A percentile compares a stretch with the other conserved stretches of the same genome.
Conservation (phyloP, 768 basidiomycete genomes). For the Serendipita vermifera region DNA sequence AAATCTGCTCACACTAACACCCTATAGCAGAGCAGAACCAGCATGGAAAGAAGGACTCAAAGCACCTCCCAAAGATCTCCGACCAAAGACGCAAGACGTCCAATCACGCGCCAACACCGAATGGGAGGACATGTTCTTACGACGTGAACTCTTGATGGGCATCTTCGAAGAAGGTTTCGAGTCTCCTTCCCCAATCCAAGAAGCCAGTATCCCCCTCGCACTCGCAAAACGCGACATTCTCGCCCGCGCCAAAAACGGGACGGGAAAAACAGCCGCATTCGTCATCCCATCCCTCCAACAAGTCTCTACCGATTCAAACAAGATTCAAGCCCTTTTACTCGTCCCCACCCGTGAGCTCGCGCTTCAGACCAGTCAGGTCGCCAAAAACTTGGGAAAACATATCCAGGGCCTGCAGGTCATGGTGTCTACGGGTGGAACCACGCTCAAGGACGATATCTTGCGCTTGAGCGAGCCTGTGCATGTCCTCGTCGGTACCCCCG, state of each 20-base stretch:
- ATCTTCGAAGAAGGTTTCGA: slow-evolving; percentile 99
- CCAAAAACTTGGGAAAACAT: slow-evolving; percentile 93
- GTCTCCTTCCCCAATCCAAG: slow-evolving; percentile 94
- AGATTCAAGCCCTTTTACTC: slow-evolving; percentile 92
- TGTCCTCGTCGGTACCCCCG: slow-evolving; percentile 93
- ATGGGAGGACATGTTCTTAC: slow-evolving; percentile 88
- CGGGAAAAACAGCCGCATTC: slow-evolving; percentile 97
- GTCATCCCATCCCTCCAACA: slow-evolving; percentile 95
- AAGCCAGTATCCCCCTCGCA: slow-evolving; percentile 94
- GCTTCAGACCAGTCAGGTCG: slow-evolving; percentile 96
- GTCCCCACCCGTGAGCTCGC: slow-evolving; percentile 99
- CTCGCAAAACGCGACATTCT: slow-evolving; percentile 88
- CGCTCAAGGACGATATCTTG: slow-evolving; percentile 94
- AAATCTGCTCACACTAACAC: not conserved
- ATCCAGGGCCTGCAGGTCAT: slow-evolving; percentile 83
- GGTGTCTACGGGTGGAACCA: slow-evolving; percentile 98
- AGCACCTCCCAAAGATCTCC: slow-evolving; percentile 76
- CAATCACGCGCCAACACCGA: slow-evolving; percentile 85
- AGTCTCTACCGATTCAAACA: slow-evolving; percentile 65
- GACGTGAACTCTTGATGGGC: slow-evolving; percentile 95
- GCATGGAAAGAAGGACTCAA: slow-evolving; percentile 67
- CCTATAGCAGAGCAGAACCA: not conserved
- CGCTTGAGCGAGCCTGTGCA: slow-evolving; percentile 83
- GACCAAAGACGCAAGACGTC: slow-evolving; percentile 92
- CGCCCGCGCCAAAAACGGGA: slow-evolving; percentile 92